A percentile compares a stretch with the other conserved stretches of the same genome.
phyloP scores from a whole-genome alignment of 768 basidiomycete genomes.

The Panellus pusillus region DNA sequence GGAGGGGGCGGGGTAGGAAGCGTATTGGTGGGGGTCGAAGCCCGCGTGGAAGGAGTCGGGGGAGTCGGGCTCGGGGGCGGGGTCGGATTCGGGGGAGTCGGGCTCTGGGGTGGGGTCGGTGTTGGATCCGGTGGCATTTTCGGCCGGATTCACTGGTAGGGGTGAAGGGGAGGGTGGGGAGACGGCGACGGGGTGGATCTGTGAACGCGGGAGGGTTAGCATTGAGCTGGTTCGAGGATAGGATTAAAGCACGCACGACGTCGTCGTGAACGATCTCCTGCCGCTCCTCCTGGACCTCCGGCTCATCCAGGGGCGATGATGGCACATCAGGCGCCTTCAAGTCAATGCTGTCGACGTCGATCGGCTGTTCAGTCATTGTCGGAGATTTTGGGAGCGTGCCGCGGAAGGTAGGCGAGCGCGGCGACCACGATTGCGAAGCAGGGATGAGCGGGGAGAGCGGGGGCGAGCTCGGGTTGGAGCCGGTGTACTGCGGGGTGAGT shows the following conservation, averaged over 20 bases:
- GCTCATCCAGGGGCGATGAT: background rate
- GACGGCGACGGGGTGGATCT: too few species aligned
- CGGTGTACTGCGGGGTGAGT: slow-evolving; percentile 4
- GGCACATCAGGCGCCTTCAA: too few species aligned
- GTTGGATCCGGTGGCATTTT: background rate
- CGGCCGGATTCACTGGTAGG: background rate
- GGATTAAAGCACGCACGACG: background rate
- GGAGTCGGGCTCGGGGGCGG: background rate
- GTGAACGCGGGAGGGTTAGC: too few species aligned
- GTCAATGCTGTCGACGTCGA: too few species aligned
- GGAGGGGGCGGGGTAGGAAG: background rate
- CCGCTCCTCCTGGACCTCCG: background rate
- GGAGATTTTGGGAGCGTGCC: background rate
- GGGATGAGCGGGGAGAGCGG: slow-evolving; percentile 6
- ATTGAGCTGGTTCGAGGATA: background rate
- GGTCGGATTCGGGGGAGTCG: background rate
- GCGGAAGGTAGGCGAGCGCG: slow-evolving; percentile 1
- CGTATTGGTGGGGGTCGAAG: slow-evolving; percentile 7
- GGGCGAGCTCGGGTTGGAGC: slow-evolving; percentile 3
- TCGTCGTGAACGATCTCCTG: too few species aligned
- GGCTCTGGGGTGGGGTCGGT: too few species aligned
- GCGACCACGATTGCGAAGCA: slow-evolving; percentile 2
- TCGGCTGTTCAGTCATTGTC: background rate
- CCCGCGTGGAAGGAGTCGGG: slow-evolving; percentile 10
- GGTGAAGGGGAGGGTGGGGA: too few species aligned